Evolutionary conservation across 2,329 filamentous ascomycete species (phyloP).

Genomic region (Malbranchea cinnamomea): DNA sequence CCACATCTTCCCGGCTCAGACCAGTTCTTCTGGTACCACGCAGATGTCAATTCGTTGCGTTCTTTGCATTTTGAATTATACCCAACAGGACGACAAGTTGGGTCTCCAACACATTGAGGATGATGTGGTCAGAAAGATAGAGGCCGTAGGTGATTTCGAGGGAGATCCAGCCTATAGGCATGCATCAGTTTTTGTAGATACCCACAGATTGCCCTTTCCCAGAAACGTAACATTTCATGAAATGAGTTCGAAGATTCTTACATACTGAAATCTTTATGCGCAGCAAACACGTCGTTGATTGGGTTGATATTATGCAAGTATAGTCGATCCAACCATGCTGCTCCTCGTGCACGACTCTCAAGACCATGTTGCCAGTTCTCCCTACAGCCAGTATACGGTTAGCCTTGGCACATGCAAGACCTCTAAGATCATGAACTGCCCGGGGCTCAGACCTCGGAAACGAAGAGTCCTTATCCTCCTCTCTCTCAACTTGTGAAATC

Average conservation of each 20-base stretch:
- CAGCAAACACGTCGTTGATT: slow-evolving; percentile 3
- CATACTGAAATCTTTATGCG: slow-evolving; percentile 5
- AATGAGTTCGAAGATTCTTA: background rate
- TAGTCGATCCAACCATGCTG: slow-evolving; percentile 41
- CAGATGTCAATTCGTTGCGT: slow-evolving; percentile 32
- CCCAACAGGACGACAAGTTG: slow-evolving; percentile 28
- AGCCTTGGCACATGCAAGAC: too few species aligned
- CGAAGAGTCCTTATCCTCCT: slow-evolving; percentile 43
- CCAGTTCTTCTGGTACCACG: slow-evolving; percentile 28
- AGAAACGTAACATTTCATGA: background rate
- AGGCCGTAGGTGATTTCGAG: slow-evolving; percentile 55
- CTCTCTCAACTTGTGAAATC: slow-evolving; percentile 37
- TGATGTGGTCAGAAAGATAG: slow-evolving; percentile 31
- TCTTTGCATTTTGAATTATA: slow-evolving; percentile 29
- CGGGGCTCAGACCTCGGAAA: slow-evolving; percentile 22
- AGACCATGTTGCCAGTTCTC: slow-evolving; percentile 44
- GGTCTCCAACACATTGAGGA: slow-evolving; percentile 29
- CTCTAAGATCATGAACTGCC: too few species aligned
- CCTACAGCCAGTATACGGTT: too few species aligned
- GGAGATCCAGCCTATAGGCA: slow-evolving; percentile 43
- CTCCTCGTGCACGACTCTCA: slow-evolving; percentile 38
- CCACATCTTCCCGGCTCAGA: slow-evolving; percentile 25
- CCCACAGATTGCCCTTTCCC: too few species aligned
- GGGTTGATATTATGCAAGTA: slow-evolving; percentile 35
- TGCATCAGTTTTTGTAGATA: background rate